These are phyloP conservation scores for Brassica rapa DNA, from an alignment of 345 rosid species.

Conservation along the genomic window DNA sequence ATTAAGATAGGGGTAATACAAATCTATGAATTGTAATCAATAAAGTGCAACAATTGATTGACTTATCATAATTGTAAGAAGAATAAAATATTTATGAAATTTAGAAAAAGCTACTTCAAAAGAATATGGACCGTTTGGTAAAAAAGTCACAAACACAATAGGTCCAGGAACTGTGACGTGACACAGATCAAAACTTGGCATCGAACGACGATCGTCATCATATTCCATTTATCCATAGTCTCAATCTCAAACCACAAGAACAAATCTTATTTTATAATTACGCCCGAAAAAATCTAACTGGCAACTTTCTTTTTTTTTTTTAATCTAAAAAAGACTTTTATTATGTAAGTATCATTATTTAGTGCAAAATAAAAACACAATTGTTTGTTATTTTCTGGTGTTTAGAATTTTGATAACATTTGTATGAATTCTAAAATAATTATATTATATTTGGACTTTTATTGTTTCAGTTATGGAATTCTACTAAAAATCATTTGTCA, in stretches of 20 bases:
- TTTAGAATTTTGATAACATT: no score
- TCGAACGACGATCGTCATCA: constrained; percentile 38
- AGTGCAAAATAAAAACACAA: no score
- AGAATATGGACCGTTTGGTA: constrained; percentile 38
- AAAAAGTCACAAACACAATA: constrained; percentile 32
- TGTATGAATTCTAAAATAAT: no score
- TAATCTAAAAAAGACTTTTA: no score
- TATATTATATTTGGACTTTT: no score
- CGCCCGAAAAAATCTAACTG: not conserved
- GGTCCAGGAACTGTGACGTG: constrained; percentile 44
- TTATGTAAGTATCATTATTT: no score
- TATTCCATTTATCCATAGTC: constrained; percentile 34
- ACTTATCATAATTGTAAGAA: constrained; percentile 29
- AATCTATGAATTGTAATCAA: constrained; percentile 29
- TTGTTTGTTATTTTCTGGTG: no score
- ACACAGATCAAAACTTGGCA: constrained; percentile 37
- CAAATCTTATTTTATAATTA: constrained; percentile 18
- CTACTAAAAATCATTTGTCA: no score
- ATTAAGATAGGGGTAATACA: not conserved
- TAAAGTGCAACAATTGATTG: constrained; percentile 44
- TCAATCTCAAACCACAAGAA: constrained; percentile 37
- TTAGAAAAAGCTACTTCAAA: constrained; percentile 33
- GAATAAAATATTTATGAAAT: constrained; percentile 38
- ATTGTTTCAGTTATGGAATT: no score
- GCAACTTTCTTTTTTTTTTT: no score